Conservation (phyloP, 1,284 basidiomycete species). For the Cutaneotrichosporon mucoides region DNA sequence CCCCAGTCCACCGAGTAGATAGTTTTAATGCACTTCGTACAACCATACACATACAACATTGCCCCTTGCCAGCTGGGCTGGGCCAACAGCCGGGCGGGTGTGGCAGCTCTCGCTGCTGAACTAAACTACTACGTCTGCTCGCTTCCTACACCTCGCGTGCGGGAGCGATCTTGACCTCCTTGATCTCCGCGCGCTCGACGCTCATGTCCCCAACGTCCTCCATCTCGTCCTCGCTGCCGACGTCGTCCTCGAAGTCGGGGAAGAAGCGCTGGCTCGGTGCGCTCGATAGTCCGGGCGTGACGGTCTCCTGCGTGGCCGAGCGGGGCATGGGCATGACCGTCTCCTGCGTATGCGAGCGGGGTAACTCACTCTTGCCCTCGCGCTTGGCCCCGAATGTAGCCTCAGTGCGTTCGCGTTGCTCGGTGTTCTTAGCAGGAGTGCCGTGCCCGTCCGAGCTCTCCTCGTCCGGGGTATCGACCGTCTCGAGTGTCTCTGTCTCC, state of each 20-base stretch:
- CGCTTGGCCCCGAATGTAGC: no score
- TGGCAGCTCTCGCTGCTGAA: no score
- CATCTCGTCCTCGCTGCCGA: neutral
- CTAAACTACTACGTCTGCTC: no score
- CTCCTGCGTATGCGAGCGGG: neutral
- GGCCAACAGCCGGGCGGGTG: no score
- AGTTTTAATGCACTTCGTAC: neutral
- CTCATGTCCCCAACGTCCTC: neutral
- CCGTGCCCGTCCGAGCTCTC: neutral
- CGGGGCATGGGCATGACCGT: constrained; percentile 1
- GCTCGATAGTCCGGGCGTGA: neutral
- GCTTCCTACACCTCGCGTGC: no score
- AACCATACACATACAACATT: constrained; percentile 3
- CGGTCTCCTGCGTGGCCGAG: neutral
- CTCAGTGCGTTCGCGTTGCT: no score
- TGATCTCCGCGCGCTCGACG: no score
- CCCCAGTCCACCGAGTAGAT: neutral
- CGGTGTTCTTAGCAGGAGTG: no score
- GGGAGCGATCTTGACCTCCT: no score
- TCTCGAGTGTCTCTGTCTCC: neutral
- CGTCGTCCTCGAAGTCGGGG: neutral
- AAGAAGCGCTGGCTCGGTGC: neutral
- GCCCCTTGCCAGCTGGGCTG: neutral
- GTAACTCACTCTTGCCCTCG: neutral
- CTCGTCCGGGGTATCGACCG: neutral